Evolutionary conservation across 441 rosid genomes (phyloP), one percentile per base, ranked within the genome.

Genomic region (Arabidopsis lyrata): DNA sequence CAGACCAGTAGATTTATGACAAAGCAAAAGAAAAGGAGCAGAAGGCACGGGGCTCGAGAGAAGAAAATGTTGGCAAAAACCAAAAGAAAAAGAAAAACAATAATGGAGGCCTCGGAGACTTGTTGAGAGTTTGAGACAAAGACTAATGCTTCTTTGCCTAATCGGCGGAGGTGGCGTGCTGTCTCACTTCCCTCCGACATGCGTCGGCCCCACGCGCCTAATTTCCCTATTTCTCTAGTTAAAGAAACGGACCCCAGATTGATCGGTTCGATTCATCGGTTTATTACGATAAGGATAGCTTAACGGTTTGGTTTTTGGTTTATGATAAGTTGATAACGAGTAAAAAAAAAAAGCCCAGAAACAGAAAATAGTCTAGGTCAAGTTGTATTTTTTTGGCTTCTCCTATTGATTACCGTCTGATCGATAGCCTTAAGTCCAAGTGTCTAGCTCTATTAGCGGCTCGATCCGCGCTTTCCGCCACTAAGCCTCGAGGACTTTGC

Each of bases 91-190:
- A 57, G 20, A 6, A 6, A 27, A 45, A 45, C 68, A 71, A 77
- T 70, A 77, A 77, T 77, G 76, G 76, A 71, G 72, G 42, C 41
- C 36, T 34, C 34, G 20, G 20, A 58, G 31, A 29, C 65, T 39
- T 22, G 18, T 4, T 39, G 13, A 12, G n/a, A n/a, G n/a, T n/a
- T n/a, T n/a, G 31, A 70, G 76, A 71, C 72, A 76, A 70, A 63
- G 76, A 55, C 64, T 9, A 68, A 68, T 75, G 78, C 78, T 68
- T 75, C 69, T 68, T 61, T 75, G 78, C 74, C 74, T 75, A 75
- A 75, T 68, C 78, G 74, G 24, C 78, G 78, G 63, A 52, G 36
- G 63, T 75, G 63, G 63, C 69, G 56, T 68, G 49, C 50, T 75
- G 74, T 68, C 78, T 75, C 78, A 75, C 78, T 61, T 61, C 74